Base-by-base conservation (phyloP, 192 early-diverging fungal genomes). In the Neocallimastix lanati region DNA sequence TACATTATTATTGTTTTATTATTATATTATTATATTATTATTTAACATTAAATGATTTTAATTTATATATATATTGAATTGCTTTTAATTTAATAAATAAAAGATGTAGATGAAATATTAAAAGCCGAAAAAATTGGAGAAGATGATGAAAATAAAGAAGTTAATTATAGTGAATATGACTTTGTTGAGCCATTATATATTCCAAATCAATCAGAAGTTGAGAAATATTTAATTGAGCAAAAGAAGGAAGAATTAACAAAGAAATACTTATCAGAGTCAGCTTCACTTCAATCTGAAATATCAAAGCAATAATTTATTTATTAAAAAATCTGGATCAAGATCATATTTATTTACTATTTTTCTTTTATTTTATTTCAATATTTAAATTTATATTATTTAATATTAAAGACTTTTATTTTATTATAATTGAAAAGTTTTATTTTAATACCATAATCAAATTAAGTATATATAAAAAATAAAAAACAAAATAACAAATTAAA, bases 31-130 rank as follows among this genome's bases (percentile, higher is more conserved):
- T 35, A n/a, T 35, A 35, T 18, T 18, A 21, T 5, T 37, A 28
- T 37, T 28, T n/a, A n/a, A n/a, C n/a, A n/a, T n/a, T n/a, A n/a
- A n/a, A n/a, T n/a, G n/a, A n/a, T n/a, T n/a, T n/a, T n/a, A n/a
- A n/a, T n/a, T n/a, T n/a, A n/a, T n/a, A n/a, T n/a, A n/a, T n/a
- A n/a, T n/a, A n/a, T n/a, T n/a, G n/a, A n/a, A n/a, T n/a, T n/a
- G n/a, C n/a, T n/a, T n/a, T n/a, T n/a, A 18, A 25, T 28, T n/a
- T n/a, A 50, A 33, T 13, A 77, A 16, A 50, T 79, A 28, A 29
- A 81, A 28, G 81, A 25, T 28, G 28, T 79, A 28, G 79, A 80
- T 58, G 30, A 80, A 29, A 80, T 78, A 77, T 67, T 67, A 9
- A 67, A 67, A 21, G 50, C 25, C 25, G 50, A 67, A 67, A n/a